A percentile compares a stretch with the other conserved stretches of the same genome.
These are phyloP conservation scores for Sphaerostilbella broomeana DNA, from an alignment of 2,329 filamentous ascomycete species.

Conservation along the genomic window DNA sequence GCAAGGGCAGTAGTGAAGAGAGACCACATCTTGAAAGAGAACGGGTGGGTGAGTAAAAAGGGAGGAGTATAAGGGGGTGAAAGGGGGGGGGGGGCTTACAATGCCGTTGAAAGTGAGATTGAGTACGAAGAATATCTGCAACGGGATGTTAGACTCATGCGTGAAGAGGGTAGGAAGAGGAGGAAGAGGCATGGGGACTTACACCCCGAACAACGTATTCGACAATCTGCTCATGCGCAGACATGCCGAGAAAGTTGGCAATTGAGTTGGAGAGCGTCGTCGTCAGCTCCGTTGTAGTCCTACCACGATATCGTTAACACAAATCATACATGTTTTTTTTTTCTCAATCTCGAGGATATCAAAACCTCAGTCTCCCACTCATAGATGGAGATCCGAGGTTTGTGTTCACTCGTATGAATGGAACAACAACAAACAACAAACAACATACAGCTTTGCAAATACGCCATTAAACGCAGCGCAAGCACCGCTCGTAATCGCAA, in stretches of 20 bases:
- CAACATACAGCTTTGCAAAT: slow-evolving; percentile 70
- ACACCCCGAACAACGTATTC: slow-evolving; percentile 46
- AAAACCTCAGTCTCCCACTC: too few relatives aligned
- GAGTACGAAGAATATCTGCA: slow-evolving; percentile 65
- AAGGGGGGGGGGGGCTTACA: slow-evolving; percentile 32
- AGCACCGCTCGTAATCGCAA: slow-evolving; percentile 66
- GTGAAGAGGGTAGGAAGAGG: neutral
- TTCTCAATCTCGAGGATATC: too few relatives aligned
- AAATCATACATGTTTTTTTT: too few relatives aligned
- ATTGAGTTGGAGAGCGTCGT: slow-evolving; percentile 40
- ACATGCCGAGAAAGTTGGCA: slow-evolving; percentile 39
- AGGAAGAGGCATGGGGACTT: slow-evolving; percentile 21
- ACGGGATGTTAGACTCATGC: slow-evolving; percentile 1
- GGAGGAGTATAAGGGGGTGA: neutral
- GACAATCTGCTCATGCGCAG: slow-evolving; percentile 34
- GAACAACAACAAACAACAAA: too few relatives aligned
- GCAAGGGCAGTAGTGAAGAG: slow-evolving; percentile 76
- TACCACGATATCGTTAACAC: too few relatives aligned
- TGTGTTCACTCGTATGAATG: too few relatives aligned
- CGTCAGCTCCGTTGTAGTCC: slow-evolving; percentile 52
- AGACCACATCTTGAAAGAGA: slow-evolving; percentile 60
- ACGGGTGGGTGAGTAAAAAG: neutral
- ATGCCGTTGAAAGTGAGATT: slow-evolving; percentile 70
- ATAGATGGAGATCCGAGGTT: too few relatives aligned
- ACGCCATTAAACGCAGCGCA: slow-evolving; percentile 78